Evolutionary conservation across 768 basidiomycete genomes (phyloP), one percentile per base, ranked within the genome.

Genomic region (Boletellus sp.): DNA sequence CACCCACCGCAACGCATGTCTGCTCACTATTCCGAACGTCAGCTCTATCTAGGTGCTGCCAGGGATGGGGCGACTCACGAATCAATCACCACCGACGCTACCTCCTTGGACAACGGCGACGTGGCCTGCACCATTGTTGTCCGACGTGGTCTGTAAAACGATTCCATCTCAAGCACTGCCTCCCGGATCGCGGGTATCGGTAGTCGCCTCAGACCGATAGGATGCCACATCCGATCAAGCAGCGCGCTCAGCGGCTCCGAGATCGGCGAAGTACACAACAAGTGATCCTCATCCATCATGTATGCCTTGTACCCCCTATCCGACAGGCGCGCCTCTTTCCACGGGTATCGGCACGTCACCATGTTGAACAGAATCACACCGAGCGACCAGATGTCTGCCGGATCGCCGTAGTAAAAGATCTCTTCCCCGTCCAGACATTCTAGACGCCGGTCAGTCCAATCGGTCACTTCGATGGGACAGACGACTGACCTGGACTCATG

Each of bases 301-400:
- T 53, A 64, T 1, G 47, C 32, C 5, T 5, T 12, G 24, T 47
- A 62, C 0, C 12, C 16, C 22, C 5, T 33, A 34, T 62, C 48
- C 3, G 16, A 19, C 11, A 3, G 16, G 0, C 16, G 35, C 1
- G 61, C 58, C 31, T 47, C 53, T 7, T 53, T 50, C 58, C 61
- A 64, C 10, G 61, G 58, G 19, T 26, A 53, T n/a, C 26, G 24
- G 11, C 81, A 81, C 47, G 84, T 84, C 44, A 88, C 81, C 72
- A 95, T 81, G 69, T 91, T 94, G 62, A 85, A 80, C 44, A 95
- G 79, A 55, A 95, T 88, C 45, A 95, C 77, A 13, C 85, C 87
- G 17, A 88, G 65, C 13, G 86, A 75, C 87, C 87, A 89, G 52
- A 87, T 73, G 55, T 89, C 86, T 16, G 22, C 75, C 24, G 62